phyloP scores from a whole-genome alignment of 805 yeast genomes.

The Metschnikowia santaceciliae region DNA sequence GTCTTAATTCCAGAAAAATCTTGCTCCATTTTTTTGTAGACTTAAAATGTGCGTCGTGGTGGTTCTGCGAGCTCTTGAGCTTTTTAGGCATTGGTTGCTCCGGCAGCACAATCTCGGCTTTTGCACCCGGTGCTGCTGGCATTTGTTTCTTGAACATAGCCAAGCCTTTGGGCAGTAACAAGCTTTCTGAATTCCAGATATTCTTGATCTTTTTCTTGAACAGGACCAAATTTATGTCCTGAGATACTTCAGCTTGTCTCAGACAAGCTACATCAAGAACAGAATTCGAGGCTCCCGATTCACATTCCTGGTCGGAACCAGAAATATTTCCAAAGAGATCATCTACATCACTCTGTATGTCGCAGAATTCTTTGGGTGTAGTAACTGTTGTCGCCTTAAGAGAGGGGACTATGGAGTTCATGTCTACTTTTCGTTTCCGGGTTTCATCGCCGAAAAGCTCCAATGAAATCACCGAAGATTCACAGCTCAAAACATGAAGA shows the following conservation, averaged over 20 bases:
- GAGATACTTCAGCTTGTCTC: not conserved
- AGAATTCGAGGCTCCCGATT: not conserved
- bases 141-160: not conserved
- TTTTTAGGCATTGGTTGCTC: not conserved
- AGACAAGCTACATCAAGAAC: not conserved
- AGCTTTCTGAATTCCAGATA: not conserved
- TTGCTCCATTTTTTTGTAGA: slow-evolving; percentile 1
- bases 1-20: not conserved
- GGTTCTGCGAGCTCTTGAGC: not conserved
- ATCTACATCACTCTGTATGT: too few species aligned
- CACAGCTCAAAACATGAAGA: too few species aligned
- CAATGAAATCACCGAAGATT: not conserved
- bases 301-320: not conserved
- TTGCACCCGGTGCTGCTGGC: not conserved
- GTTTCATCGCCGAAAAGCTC: not conserved
- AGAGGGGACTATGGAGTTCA: not conserved
- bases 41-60: not conserved
- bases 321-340: not conserved
- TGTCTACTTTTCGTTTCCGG: not conserved
- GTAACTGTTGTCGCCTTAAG: not conserved
- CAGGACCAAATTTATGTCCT: not conserved
- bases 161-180: slow-evolving; percentile 1
- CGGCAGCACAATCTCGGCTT: not conserved
- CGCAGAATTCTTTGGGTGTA: not conserved
- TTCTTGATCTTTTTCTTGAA: not conserved